A percentile compares a stretch with the other conserved stretches of the same genome.
Evolutionary conservation across 345 rosid species (phyloP).

Genomic region (Boechera divaricarpa): DNA sequence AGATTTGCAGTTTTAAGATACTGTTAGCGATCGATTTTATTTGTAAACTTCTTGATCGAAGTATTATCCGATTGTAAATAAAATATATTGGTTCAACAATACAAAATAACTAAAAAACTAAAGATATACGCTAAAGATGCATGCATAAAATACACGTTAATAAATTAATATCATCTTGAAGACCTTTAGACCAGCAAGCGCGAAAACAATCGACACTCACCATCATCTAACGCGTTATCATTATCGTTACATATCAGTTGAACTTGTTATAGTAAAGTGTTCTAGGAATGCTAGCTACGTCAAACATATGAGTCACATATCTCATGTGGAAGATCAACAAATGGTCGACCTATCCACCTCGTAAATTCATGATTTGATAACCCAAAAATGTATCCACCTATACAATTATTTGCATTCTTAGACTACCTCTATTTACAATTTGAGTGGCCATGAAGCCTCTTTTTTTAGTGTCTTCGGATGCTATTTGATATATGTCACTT

Average conservation of each 20-base stretch:
- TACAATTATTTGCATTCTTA: background rate
- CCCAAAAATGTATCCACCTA: background rate
- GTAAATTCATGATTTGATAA: background rate
- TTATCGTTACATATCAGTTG: background rate
- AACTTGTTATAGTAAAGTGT: background rate
- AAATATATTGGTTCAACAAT: background rate
- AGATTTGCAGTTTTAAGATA: background rate
- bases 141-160: background rate
- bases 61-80: background rate
- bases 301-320: background rate
- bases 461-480: background rate
- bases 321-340: background rate
- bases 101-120: background rate
- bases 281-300: background rate
- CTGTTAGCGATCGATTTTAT: background rate
- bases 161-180: background rate
- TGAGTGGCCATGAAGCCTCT: background rate
- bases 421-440: background rate
- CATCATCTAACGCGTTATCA: background rate
- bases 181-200: background rate
- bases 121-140: background rate
- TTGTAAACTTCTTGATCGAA: background rate
- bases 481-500: constrained; percentile 3
- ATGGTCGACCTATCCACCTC: background rate
- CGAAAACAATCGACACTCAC: background rate